Evolutionary conservation across 163 green algal species (phyloP), one percentile per base, ranked within the genome.

Genomic region (Trebouxiophyceae sp.): DNA sequence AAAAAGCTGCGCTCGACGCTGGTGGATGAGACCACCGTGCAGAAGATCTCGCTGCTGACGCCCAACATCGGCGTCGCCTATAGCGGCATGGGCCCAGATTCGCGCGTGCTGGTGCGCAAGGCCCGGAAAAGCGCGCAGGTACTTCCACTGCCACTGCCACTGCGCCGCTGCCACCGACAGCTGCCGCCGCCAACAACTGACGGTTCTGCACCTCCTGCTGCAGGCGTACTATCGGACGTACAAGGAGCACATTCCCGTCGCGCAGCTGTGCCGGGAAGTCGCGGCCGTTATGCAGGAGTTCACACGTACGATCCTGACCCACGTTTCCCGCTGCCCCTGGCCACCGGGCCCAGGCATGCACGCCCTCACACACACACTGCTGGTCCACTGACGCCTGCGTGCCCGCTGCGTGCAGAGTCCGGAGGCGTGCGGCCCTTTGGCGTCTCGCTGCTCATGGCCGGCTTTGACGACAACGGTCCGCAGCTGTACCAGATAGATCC

Each of bases 211-310:
- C n/a, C n/a, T n/a, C 12, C 12, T 12, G 27, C 22, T 54, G 33
- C 62, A 68, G 69, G 70, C 80, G 0, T 99, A 99, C 80, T 93
- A 90, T 63, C 80, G 84, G 19, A 79, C 93, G 64, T 98, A 98
- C 78, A 83, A 96, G 54, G 95, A 99, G 81, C 76, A 92, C 69
- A 97, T 99, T 45, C 94, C 95, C 4, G 87, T 97, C 32, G 89
- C 93, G 27, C 95, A 99, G 81, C 87, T 99, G 0, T 91, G 96
- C 44, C 73, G 95, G 33, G 95, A 99, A 72, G 91, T 83, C 5
- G 95, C 95, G 32, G 84, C 93, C n/a, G 92, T 98, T n/a, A 98
- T 99, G 94, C 95, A 99, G 76, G 94, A 99, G 71, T 99, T 96
- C 81, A 99, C 94, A 74, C 93, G 89, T 96, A 63, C 81, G 88